phyloP scores from a whole-genome alignment of 768 basidiomycete genomes.

The Sporobolomyces roseus region DNA sequence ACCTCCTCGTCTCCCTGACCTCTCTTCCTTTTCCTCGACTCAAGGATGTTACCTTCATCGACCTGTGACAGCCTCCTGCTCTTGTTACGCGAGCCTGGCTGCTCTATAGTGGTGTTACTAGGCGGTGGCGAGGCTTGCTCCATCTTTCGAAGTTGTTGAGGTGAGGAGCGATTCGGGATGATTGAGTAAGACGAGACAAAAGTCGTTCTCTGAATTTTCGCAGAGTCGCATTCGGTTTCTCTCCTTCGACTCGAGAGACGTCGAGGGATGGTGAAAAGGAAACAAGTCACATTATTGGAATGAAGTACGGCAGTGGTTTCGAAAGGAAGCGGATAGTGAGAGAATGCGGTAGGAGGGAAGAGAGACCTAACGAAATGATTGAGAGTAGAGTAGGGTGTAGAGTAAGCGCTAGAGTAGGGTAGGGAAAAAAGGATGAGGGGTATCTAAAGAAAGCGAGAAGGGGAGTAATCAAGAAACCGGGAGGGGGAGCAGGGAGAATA shows the following conservation, averaged over 20 bases:
- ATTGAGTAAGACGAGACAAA: neutral
- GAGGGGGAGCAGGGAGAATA: too few relatives aligned
- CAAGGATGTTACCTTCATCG: slow-evolving; percentile 7
- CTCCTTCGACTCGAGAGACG: neutral
- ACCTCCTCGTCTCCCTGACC: neutral
- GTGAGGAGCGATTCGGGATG: neutral
- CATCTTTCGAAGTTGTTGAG: neutral
- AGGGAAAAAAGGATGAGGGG: too few relatives aligned
- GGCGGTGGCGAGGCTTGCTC: slow-evolving; percentile 3
- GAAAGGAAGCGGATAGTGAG: neutral
- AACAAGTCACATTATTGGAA: neutral
- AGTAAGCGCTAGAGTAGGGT: neutral
- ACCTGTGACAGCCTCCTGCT: neutral
- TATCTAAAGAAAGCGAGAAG: neutral
- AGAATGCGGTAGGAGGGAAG: neutral
- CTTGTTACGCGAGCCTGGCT: too few relatives aligned
- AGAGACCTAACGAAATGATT: slow-evolving; percentile 57
- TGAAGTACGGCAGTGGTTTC: neutral
- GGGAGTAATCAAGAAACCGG: too few relatives aligned
- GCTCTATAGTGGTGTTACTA: neutral
- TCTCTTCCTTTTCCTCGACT: neutral
- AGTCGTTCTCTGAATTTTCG: neutral
- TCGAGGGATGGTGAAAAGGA: too few relatives aligned
- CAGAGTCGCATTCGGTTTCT: neutral
- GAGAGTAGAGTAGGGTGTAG: slow-evolving; percentile 48